Evolutionary conservation across 768 basidiomycete species (phyloP), one percentile per base, ranked within the genome.

Genomic region (Daedaleopsis sinensis): DNA sequence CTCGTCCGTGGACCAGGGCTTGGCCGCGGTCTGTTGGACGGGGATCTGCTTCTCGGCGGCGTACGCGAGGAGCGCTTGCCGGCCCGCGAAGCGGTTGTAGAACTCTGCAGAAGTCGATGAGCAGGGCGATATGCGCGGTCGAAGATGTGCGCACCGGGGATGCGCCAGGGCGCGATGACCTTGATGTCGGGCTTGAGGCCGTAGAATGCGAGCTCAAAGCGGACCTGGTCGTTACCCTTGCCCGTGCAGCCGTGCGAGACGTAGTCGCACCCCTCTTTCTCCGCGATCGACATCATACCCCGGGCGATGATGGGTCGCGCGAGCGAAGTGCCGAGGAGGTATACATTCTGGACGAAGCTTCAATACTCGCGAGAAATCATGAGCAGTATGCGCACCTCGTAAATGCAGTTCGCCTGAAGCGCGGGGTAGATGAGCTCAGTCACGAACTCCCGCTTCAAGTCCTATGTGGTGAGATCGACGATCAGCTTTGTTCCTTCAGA

Each of bases 1-100:
- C 79, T 98, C 97, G 74, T 99, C 96, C 7, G 97, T 99, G 3
- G 96, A 98, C 97, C 97, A 99, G 39, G 97, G 96, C 79, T 98
- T 98, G 57, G 96, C 84, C 12, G 91, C 84, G 49, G 97, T 99
- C 79, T 99, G 97, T 65, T 88, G 84, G 62, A 99, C 96, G 58
- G 95, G 95, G 66, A 99, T 96, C 52, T 85, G 76, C 74, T 94
- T 93, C 72, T 92, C 80, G 9, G 88, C 88, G 32, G 97, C 97
- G 68, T 89, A 99, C 27, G 85, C 84, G 61, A 99, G 90, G 58
- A 99, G 89, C 19, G 94, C 95, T 70, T 93, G 89, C 63, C 97
- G 92, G 27, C 96, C 97, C 52, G 96, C 85, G 79, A 99, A 99
- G 61, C 95, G 93, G 77, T 96, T 84, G 84, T 98, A 99, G 80